Conservation (phyloP, 2,329 filamentous ascomycete species). For the Dendryphion nanum region DNA sequence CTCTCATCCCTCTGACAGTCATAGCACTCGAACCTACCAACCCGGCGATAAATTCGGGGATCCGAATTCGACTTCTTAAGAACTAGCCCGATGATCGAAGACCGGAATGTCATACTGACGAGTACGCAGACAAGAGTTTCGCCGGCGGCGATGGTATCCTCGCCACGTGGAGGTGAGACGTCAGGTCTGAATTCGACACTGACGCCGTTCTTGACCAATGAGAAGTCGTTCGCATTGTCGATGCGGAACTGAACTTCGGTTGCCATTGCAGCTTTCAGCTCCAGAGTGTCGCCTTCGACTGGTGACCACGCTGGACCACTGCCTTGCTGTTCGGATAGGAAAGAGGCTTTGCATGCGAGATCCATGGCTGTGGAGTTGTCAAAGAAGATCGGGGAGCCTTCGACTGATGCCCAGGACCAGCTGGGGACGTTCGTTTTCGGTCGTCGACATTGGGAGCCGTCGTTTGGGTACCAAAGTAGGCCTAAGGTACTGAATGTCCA, state of each 20-base stretch:
- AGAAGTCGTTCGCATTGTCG: slow-evolving; percentile 16
- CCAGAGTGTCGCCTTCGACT: slow-evolving; percentile 24
- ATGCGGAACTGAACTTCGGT: slow-evolving; percentile 27
- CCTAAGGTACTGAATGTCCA: slow-evolving; percentile 36
- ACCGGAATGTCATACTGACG: slow-evolving; percentile 37
- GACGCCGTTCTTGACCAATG: slow-evolving; percentile 25
- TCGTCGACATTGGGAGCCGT: slow-evolving; percentile 23
- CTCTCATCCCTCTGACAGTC: slow-evolving; percentile 27
- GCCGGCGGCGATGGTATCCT: slow-evolving; percentile 25
- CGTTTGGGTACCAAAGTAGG: slow-evolving; percentile 36
- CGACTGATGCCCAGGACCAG: slow-evolving; percentile 38
- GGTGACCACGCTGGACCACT: slow-evolving; percentile 28
- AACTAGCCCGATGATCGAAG: slow-evolving; percentile 33
- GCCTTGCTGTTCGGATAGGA: slow-evolving; percentile 15
- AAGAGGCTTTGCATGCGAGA: slow-evolving; percentile 30
- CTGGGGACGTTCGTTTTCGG: slow-evolving; percentile 26
- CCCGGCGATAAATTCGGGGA: slow-evolving; percentile 24
- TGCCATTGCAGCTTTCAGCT: slow-evolving; percentile 34
- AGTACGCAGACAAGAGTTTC: slow-evolving; percentile 33
- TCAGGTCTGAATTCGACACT: slow-evolving; percentile 35
- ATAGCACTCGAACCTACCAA: slow-evolving; percentile 37
- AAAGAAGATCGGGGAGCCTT: slow-evolving; percentile 36
- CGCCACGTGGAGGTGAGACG: slow-evolving; percentile 22
- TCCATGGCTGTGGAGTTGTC: slow-evolving; percentile 38
- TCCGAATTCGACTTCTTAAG: slow-evolving; percentile 22